Evolutionary conservation across 2,329 filamentous ascomycete species (phyloP).

Genomic region (Colletotrichum graminicola): DNA sequence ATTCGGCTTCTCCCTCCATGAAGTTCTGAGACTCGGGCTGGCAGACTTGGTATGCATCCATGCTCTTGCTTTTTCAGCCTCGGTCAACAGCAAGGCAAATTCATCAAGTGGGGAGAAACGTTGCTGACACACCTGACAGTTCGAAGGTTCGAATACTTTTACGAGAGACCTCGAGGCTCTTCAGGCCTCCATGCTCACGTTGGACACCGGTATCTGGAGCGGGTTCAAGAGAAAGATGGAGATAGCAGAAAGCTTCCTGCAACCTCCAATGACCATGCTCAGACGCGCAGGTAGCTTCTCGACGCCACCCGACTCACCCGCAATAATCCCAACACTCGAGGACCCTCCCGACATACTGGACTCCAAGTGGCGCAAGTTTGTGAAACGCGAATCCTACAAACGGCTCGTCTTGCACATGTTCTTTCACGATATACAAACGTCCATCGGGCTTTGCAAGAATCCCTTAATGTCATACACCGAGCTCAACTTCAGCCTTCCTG

Average conservation of each 20-base stretch:
- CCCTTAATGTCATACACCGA: slow-evolving; percentile 51
- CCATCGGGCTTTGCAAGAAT: slow-evolving; percentile 47
- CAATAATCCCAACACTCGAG: slow-evolving; percentile 23
- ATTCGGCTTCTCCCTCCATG: slow-evolving; percentile 56
- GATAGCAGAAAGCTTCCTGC: slow-evolving; percentile 54
- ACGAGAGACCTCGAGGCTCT: slow-evolving; percentile 49
- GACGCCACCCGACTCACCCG: slow-evolving; percentile 27
- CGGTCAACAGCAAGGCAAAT: neutral
- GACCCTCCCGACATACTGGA: slow-evolving; percentile 37
- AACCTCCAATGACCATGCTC: slow-evolving; percentile 53
- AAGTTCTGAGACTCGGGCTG: slow-evolving; percentile 52
- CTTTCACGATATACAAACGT: slow-evolving; percentile 49
- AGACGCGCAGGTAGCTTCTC: slow-evolving; percentile 50
- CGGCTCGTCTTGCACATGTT: slow-evolving; percentile 48
- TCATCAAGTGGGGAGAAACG: no score
- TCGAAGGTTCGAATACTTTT: slow-evolving; percentile 51
- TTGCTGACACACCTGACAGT: slow-evolving; percentile 43
- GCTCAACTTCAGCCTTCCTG: slow-evolving; percentile 46
- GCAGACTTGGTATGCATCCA: slow-evolving; percentile 39
- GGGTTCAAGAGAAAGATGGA: slow-evolving; percentile 54
- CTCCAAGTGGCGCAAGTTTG: slow-evolving; percentile 46
- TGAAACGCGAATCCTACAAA: slow-evolving; percentile 50
- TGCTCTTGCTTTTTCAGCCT: neutral
- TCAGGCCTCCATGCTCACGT: slow-evolving; percentile 51
- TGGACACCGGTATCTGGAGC: slow-evolving; percentile 54